Evolutionary conservation across 768 basidiomycete genomes (phyloP).

Genomic region (Phanerochaete carnosa): DNA sequence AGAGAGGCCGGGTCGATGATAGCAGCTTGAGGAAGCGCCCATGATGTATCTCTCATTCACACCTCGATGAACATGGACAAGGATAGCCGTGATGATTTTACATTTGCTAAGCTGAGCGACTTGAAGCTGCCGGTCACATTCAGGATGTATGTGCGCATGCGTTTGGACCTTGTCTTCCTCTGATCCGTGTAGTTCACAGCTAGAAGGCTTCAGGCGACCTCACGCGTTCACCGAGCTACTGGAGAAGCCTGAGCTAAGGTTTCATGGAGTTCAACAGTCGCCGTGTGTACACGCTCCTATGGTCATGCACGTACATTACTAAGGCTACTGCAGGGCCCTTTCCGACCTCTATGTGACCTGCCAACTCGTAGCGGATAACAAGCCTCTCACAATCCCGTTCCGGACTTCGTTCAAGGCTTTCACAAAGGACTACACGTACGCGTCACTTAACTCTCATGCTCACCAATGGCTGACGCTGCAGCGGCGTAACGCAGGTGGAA

Average conservation of each 20-base stretch:
- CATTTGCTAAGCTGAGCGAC: slow-evolving; percentile 88
- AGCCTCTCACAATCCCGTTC: slow-evolving; percentile 87
- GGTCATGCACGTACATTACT: background rate
- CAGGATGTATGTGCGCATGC: slow-evolving; percentile 54
- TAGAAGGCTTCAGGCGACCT: slow-evolving; percentile 79
- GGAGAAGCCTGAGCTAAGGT: slow-evolving; percentile 77
- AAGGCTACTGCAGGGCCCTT: slow-evolving; percentile 50
- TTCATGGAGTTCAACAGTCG: slow-evolving; percentile 82
- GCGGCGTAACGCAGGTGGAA: slow-evolving; percentile 59
- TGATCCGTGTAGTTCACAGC: slow-evolving; percentile 57
- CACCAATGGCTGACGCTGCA: background rate
- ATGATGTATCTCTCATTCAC: background rate
- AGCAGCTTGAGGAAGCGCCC: background rate
- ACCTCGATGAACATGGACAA: slow-evolving; percentile 43
- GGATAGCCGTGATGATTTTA: slow-evolving; percentile 81
- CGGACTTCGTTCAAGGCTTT: slow-evolving; percentile 92
- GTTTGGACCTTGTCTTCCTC: background rate
- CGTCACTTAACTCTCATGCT: background rate
- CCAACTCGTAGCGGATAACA: slow-evolving; percentile 90
- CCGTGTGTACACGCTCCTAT: slow-evolving; percentile 42
- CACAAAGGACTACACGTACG: slow-evolving; percentile 76
- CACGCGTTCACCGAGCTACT: slow-evolving; percentile 75
- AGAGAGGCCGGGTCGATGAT: too few species aligned
- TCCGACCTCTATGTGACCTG: slow-evolving; percentile 94
- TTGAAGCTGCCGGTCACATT: slow-evolving; percentile 86